Percentiles rank a stretch among this genome's conserved stretches.
These are phyloP conservation scores for Metschnikowia noctiluminum DNA, from an alignment of 805 yeast species.

Conservation along the genomic window DNA sequence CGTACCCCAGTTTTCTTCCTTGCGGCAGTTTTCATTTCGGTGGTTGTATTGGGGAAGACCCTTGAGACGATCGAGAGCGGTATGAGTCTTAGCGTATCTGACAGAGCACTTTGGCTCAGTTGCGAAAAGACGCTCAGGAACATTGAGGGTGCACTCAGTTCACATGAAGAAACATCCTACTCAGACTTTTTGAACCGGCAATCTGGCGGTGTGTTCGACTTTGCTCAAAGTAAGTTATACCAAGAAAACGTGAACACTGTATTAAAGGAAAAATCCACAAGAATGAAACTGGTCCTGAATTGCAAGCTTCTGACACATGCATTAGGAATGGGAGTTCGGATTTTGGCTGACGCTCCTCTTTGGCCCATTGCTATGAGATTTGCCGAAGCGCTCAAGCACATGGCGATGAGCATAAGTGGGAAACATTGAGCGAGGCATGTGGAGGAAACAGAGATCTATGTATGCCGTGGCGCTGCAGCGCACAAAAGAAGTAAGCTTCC, in stretches of 20 bases:
- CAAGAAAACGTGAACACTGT: slow-evolving; percentile 12
- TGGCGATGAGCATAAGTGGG: slow-evolving; percentile 26
- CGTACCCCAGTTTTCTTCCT: slow-evolving; percentile 76
- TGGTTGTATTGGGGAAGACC: slow-evolving; percentile 61
- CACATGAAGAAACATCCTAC: slow-evolving; percentile 51
- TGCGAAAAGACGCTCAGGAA: slow-evolving; percentile 58
- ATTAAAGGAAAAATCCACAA: neutral
- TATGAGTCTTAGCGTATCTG: slow-evolving; percentile 38
- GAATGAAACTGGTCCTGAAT: slow-evolving; percentile 26
- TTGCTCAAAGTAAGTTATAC: slow-evolving; percentile 12
- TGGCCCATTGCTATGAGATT: slow-evolving; percentile 81
- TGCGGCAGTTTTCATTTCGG: slow-evolving; percentile 63
- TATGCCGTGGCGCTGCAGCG: neutral
- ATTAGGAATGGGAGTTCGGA: slow-evolving; percentile 67
- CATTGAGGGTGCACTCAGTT: slow-evolving; percentile 56
- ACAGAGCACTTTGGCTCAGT: slow-evolving; percentile 59
- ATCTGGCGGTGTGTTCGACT: slow-evolving; percentile 57
- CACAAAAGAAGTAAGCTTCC: neutral
- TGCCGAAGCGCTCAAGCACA: slow-evolving; percentile 73
- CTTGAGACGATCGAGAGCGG: slow-evolving; percentile 49
- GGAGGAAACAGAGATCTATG: neutral
- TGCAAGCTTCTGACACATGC: slow-evolving; percentile 53
- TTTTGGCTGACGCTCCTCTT: slow-evolving; percentile 79
- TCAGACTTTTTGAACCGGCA: slow-evolving; percentile 56
- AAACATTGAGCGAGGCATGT: neutral